Percentiles rank a stretch among this genome's conserved stretches.
Evolutionary conservation across 306 rosid genomes (phyloP).

Genomic region (Quercus glauca): DNA sequence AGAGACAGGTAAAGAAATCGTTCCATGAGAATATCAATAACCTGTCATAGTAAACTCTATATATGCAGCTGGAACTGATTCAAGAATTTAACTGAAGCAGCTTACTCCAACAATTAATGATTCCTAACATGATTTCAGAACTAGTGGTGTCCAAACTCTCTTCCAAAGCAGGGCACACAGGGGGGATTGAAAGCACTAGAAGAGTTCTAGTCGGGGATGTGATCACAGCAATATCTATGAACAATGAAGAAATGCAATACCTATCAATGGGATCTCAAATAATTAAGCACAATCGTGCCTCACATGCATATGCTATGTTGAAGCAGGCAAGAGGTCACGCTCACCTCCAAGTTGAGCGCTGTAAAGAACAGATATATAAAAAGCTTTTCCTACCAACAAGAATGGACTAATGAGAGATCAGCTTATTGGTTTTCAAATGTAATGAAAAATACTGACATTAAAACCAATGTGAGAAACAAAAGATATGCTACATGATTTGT

Average conservation of each 20-base stretch:
- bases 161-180: slow-evolving; percentile 3
- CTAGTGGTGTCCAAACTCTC: background rate
- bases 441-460: background rate
- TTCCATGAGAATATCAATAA: background rate
- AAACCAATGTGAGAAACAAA: background rate
- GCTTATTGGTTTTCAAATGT: background rate
- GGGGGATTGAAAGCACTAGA: background rate
- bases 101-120: background rate
- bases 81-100: background rate
- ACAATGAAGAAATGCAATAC: slow-evolving; percentile 1
- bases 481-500: background rate
- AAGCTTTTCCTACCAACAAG: background rate
- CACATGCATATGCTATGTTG: background rate
- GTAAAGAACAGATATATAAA: background rate
- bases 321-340: background rate
- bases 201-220: background rate
- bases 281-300: background rate
- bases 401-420: background rate
- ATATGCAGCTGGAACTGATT: background rate
- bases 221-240: background rate
- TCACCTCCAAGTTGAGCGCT: background rate
- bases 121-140: background rate
- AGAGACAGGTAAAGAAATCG: background rate
- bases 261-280: background rate
- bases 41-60: background rate